These are phyloP conservation scores for Lasiosphaeriaceae sp. DNA, from an alignment of 495 filamentous ascomycete genomes.

Conservation along the genomic window DNA sequence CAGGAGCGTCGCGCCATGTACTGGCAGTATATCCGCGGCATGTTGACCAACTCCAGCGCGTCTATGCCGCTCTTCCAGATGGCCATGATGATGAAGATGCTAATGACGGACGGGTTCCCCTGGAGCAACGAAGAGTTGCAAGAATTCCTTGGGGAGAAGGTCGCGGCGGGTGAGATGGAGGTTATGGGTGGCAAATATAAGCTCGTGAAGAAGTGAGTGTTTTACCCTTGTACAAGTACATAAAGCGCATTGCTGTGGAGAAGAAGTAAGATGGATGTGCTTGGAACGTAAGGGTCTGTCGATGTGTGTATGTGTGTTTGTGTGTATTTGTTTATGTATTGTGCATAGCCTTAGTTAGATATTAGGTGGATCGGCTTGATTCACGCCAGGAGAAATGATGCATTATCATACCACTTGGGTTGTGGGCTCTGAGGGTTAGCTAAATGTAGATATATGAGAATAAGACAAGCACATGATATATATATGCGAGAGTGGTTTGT, in stretches of 20 bases:
- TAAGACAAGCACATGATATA: too few species aligned
- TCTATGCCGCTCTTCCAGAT: conserved; percentile 75
- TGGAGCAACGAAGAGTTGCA: conserved; percentile 70
- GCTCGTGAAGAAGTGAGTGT: conserved; percentile 45
- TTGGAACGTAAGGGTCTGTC: too few species aligned
- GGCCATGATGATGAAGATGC: conserved; percentile 88
- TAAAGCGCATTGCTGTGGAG: neutral
- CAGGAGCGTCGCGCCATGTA: conserved; percentile 79
- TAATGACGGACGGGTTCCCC: conserved; percentile 80
- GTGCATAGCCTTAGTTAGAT: too few species aligned
- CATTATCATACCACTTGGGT: too few species aligned
- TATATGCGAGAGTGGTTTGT: too few species aligned
- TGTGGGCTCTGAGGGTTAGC: too few species aligned
- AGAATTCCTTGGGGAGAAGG: conserved; percentile 73
- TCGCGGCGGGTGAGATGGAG: conserved; percentile 65
- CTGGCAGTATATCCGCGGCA: conserved; percentile 85
- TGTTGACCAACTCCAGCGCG: conserved; percentile 85
- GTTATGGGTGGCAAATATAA: conserved; percentile 72
- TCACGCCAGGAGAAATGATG: too few species aligned
- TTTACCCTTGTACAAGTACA: neutral
- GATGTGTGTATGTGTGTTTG: too few species aligned
- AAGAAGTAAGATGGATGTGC: too few species aligned
- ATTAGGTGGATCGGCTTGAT: too few species aligned
- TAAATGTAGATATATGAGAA: too few species aligned
- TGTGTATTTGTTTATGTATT: too few species aligned